phyloP scores from a whole-genome alignment of 2,329 filamentous ascomycete species.

The Cadophora sp. region DNA sequence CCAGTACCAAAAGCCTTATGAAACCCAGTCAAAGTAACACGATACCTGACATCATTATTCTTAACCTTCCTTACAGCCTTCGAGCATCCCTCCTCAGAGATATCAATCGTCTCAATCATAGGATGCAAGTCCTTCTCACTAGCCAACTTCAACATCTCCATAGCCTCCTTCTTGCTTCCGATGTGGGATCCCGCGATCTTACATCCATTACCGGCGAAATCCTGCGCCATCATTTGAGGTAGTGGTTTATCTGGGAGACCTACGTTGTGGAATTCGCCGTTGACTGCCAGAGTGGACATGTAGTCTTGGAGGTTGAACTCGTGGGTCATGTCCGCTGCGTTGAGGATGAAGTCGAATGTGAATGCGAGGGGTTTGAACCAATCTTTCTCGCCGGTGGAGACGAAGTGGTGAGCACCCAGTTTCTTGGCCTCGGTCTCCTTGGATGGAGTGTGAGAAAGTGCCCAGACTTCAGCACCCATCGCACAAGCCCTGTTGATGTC shows the following conservation, averaged over 20 bases:
- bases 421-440: slow-evolving; percentile 65
- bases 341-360: slow-evolving; percentile 59
- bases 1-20: slow-evolving; percentile 66
- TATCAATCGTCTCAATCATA: slow-evolving; percentile 58
- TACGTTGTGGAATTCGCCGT: slow-evolving; percentile 63
- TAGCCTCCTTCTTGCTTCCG: slow-evolving; percentile 64
- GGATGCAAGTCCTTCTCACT: slow-evolving; percentile 60
- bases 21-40: slow-evolving; percentile 73
- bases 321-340: slow-evolving; percentile 57
- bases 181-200: slow-evolving; percentile 59
- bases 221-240: slow-evolving; percentile 50
- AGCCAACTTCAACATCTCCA: slow-evolving; percentile 64
- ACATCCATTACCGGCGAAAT: slow-evolving; percentile 48
- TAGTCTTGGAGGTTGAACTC: slow-evolving; percentile 61
- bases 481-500: slow-evolving; percentile 58
- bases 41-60: slow-evolving; percentile 74
- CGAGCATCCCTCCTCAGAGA: slow-evolving; percentile 66
- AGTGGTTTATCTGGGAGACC: slow-evolving; percentile 61
- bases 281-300: slow-evolving; percentile 58
- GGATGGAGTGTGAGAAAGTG: slow-evolving; percentile 63
- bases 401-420: slow-evolving; percentile 64
- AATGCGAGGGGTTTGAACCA: slow-evolving; percentile 62
- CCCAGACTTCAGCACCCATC: slow-evolving; percentile 70
- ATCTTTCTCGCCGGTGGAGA: slow-evolving; percentile 59
- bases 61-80: slow-evolving; percentile 74